Evolutionary conservation across 345 rosid species (phyloP).

Genomic region (Acer saccharum): DNA sequence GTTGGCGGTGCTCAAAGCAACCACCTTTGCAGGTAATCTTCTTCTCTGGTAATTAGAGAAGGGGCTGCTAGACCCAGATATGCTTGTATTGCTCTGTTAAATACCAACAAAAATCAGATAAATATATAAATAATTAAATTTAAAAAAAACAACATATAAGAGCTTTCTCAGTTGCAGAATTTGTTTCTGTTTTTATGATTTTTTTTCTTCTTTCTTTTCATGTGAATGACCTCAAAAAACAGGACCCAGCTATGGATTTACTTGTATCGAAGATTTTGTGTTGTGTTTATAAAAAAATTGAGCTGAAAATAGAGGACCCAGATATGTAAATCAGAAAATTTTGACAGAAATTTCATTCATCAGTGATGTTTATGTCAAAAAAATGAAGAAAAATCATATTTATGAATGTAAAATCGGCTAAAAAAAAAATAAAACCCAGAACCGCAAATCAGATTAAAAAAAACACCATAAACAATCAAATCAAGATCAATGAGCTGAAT

Average conservation of each 20-base stretch:
- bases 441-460: not conserved
- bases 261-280: not conserved
- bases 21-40: slow-evolving; percentile 41
- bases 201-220: not conserved
- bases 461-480: not conserved
- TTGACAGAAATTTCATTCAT: not conserved
- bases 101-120: slow-evolving; percentile 11
- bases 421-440: not conserved
- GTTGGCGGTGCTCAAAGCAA: slow-evolving; percentile 37
- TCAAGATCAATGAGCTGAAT: not conserved
- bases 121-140: not conserved
- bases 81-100: slow-evolving; percentile 47
- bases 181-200: not conserved
- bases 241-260: not conserved
- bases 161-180: not conserved
- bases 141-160: not conserved
- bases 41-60: slow-evolving; percentile 40
- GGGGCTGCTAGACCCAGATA: slow-evolving; percentile 44
- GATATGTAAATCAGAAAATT: not conserved
- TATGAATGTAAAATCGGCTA: not conserved
- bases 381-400: not conserved
- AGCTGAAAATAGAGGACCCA: slow-evolving; percentile 10
- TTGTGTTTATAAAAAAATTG: not conserved
- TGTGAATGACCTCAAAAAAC: not conserved
- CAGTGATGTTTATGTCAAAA: not conserved